A percentile compares a stretch with the other conserved stretches of the same genome.
These are phyloP conservation scores for Gastroboletus turbinatus DNA, from an alignment of 1,284 basidiomycete genomes.

Conservation along the genomic window DNA sequence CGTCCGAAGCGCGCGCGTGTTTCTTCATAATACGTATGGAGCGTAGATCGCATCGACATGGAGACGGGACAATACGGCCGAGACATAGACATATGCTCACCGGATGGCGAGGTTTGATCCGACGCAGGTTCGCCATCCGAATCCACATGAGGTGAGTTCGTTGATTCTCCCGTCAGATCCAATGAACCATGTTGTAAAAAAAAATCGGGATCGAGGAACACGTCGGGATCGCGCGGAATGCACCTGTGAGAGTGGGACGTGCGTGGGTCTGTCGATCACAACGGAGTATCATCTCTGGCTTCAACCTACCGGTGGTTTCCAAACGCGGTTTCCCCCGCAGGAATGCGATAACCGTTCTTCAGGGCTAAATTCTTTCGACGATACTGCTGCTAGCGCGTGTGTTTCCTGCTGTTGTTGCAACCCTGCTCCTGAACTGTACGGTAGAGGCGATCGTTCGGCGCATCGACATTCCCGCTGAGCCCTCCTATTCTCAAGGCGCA, in stretches of 20 bases:
- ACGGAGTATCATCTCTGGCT: too few relatives aligned
- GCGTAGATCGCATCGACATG: neutral
- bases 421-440: too few relatives aligned
- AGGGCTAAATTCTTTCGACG: too few relatives aligned
- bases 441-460: too few relatives aligned
- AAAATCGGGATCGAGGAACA: slow-evolving; percentile 62
- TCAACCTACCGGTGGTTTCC: slow-evolving; percentile 54
- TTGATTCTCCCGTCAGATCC: slow-evolving; percentile 48
- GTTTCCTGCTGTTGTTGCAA: too few relatives aligned
- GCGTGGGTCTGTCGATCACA: neutral
- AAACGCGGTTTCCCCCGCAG: slow-evolving; percentile 55
- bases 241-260: slow-evolving; percentile 31
- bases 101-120: slow-evolving; percentile 55
- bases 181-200: too few relatives aligned
- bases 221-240: slow-evolving; percentile 55
- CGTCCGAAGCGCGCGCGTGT: neutral
- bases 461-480: too few relatives aligned
- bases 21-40: too few relatives aligned
- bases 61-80: neutral
- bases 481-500: too few relatives aligned
- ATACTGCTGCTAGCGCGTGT: too few relatives aligned
- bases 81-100: slow-evolving; percentile 7
- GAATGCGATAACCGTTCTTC: slow-evolving; percentile 51
- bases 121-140: slow-evolving; percentile 60
- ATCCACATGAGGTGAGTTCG: slow-evolving; percentile 59